These are phyloP conservation scores for Penicillium glabrum DNA, from an alignment of 2,329 filamentous ascomycete species.

Conservation along the genomic window DNA sequence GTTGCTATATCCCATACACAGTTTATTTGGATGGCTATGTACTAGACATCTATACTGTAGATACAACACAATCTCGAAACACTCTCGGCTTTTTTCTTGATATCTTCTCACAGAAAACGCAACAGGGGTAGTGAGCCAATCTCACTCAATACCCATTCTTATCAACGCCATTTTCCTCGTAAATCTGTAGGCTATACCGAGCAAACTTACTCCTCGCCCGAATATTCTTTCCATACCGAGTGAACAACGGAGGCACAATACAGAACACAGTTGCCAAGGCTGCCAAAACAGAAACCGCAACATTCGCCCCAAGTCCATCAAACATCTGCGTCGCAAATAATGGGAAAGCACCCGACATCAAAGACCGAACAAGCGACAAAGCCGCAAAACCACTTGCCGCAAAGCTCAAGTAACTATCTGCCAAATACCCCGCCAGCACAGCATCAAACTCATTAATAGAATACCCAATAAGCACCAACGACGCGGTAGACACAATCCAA, in stretches of 20 bases:
- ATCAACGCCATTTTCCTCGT: slow-evolving; percentile 27
- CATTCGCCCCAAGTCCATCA: slow-evolving; percentile 26
- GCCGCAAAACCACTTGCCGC: slow-evolving; percentile 45
- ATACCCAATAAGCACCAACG: slow-evolving; percentile 47
- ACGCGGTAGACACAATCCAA: slow-evolving; percentile 42
- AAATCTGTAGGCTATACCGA: slow-evolving; percentile 28
- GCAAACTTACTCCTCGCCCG: slow-evolving; percentile 37
- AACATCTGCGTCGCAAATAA: slow-evolving; percentile 44
- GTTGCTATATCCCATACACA: neutral
- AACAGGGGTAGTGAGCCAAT: neutral
- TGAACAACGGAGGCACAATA: slow-evolving; percentile 7
- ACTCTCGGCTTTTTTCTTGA: neutral
- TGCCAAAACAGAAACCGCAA: slow-evolving; percentile 2
- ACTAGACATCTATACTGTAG: neutral
- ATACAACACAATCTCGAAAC: neutral
- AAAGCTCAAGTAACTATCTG: slow-evolving; percentile 46
- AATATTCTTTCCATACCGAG: slow-evolving; percentile 2
- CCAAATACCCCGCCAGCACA: slow-evolving; percentile 43
- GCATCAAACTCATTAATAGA: slow-evolving; percentile 48
- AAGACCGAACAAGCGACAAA: slow-evolving; percentile 38
- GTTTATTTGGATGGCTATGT: neutral
- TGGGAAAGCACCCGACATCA: slow-evolving; percentile 38
- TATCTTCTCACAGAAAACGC: neutral
- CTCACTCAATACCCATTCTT: slow-evolving; percentile 14
- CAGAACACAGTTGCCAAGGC: neutral